Percentiles rank a stretch among this genome's conserved stretches.
Evolutionary conservation across 2,329 filamentous ascomycete species (phyloP).

Genomic region (Intubia oerlemansii): DNA sequence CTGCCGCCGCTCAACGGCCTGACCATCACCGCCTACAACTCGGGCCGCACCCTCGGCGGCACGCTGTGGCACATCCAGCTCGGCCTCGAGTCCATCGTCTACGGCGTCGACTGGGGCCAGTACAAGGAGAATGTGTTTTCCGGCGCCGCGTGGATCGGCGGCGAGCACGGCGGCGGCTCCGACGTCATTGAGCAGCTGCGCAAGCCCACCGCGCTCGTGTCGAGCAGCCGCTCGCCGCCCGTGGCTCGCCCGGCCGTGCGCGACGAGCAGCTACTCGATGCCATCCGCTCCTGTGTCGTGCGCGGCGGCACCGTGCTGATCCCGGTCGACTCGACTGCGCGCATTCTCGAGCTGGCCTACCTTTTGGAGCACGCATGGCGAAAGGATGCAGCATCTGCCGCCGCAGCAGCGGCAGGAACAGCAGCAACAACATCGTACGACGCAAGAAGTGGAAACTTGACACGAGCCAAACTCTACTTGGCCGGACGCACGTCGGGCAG

Average conservation of each 20-base stretch:
- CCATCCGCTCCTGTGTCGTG: constrained; percentile 57
- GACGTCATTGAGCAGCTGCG: constrained; percentile 87
- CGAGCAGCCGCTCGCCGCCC: constrained; percentile 56
- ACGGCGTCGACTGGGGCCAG: constrained; percentile 96
- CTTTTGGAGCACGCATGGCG: constrained; percentile 85
- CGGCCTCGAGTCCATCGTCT: constrained; percentile 88
- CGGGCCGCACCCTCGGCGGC: constrained; percentile 84
- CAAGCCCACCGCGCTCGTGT: constrained; percentile 84
- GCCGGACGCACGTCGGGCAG: constrained; percentile 73
- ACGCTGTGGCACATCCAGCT: constrained; percentile 99
- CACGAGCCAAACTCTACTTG: constrained; percentile 41
- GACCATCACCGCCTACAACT: constrained; percentile 90
- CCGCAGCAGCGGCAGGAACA: too few species aligned
- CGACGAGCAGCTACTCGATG: constrained; percentile 67
- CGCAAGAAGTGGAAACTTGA: too few species aligned
- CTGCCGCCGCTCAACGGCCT: constrained; percentile 78
- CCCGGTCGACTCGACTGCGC: constrained; percentile 85
- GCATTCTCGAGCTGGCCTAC: constrained; percentile 80
- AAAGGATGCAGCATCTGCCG: constrained; percentile 29
- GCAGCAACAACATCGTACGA: too few species aligned
- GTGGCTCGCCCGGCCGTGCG: constrained; percentile 60
- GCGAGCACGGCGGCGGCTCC: constrained; percentile 45
- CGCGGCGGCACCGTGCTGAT: constrained; percentile 83
- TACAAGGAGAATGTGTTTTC: constrained; percentile 88
- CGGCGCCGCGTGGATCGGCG: constrained; percentile 82